Evolutionary conservation across 2,329 filamentous ascomycete genomes (phyloP), one percentile per base, ranked within the genome.

Genomic region (Rhinocladiella mackenziei): DNA sequence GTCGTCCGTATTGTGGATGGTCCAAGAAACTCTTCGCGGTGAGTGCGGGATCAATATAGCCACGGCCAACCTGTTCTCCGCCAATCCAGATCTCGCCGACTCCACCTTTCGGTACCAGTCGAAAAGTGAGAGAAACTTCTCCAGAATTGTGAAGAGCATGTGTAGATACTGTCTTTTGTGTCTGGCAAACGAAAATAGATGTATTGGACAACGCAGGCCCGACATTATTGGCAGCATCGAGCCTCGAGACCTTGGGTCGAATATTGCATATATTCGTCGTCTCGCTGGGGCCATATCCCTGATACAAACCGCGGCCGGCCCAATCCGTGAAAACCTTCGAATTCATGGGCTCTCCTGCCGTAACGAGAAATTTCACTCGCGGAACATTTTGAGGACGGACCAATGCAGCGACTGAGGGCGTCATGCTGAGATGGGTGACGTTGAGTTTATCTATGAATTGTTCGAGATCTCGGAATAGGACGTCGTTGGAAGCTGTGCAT

Each of bases 231-330:
- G 86, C 77, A 14, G 75, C 66, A 56, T 89, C 78, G 0, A 69
- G 65, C 0, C 56, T 53, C 0, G 68, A 64, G 60, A 91, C 80
- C 28, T 75, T 71, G 5, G 72, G 64, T 48, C 81, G 82, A 6
- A 91, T 76, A 0, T 84, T 88, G 64, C 86, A 94, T 14, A 94
- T 89, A 54, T 94, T 94, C 1, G 87, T 94, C 0, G 84, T 88
- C 62, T 94, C 89, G 1, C 84, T 87, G 0, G 88, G 86, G 0
- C 87, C 87, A 51, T 94, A 94, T 0, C 81, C 88, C 68, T 92
- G 84, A 61, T 81, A 89, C 0, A 95, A 70, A 10, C 81, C 75
- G 28, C 68, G 72, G 33, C 46, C 53, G 18, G 74, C 74, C 89
- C 89, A 95, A 23, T 72, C 72, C 1, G 75, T 69, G 29, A 83